phyloP scores from a whole-genome alignment of 768 basidiomycete species.

The Hericium erinaceus region DNA sequence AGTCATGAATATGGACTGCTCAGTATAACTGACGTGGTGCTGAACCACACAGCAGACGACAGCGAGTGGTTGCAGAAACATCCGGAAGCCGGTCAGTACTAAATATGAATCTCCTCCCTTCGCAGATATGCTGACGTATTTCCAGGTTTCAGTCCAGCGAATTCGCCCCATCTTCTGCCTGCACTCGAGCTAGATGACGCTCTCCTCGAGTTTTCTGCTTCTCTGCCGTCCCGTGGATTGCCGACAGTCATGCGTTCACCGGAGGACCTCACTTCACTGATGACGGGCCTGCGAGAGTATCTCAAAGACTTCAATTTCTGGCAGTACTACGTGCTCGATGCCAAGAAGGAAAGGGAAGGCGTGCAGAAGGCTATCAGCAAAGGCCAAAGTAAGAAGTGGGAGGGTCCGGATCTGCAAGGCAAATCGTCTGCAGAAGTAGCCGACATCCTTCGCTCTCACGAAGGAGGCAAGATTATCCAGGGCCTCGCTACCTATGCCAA shows the following conservation, averaged over 20 bases:
- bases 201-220: conserved; percentile 69
- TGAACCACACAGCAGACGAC: conserved; percentile 96
- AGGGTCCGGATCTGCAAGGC: conserved; percentile 45
- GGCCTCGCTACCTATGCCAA: conserved; percentile 53
- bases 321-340: conserved; percentile 91
- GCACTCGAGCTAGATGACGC: conserved; percentile 88
- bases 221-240: conserved; percentile 55
- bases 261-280: conserved; percentile 59
- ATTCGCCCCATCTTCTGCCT: conserved; percentile 87
- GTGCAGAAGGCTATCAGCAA: conserved; percentile 46
- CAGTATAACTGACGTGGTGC: conserved; percentile 88
- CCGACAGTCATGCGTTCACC: conserved; percentile 60
- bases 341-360: conserved; percentile 48
- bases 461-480: conserved; percentile 32
- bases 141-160: conserved; percentile 80
- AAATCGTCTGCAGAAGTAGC: conserved; percentile 62
- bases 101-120: background rate
- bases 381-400: conserved; percentile 45
- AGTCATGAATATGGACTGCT: conserved; percentile 83
- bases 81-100: conserved; percentile 79
- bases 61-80: conserved; percentile 87
- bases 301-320: conserved; percentile 68
- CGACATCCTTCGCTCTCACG: conserved; percentile 42
- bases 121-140: background rate
- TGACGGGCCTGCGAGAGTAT: conserved; percentile 49